Evolutionary conservation across 2,329 filamentous ascomycete genomes (phyloP).

Genomic region (Drechslerella dactyloides): DNA sequence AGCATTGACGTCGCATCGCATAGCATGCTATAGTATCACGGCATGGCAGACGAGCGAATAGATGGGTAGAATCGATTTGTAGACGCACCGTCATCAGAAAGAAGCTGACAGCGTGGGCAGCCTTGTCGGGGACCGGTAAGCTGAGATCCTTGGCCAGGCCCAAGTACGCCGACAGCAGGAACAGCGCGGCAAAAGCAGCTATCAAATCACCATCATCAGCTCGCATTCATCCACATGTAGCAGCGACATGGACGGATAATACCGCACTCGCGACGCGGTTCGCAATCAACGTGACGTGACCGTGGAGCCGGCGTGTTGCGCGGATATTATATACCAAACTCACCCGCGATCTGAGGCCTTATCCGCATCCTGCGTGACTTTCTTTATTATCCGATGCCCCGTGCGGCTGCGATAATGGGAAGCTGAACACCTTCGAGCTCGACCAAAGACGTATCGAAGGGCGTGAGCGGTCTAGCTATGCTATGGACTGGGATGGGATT

Average conservation of each 20-base stretch:
- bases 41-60: too few relatives aligned
- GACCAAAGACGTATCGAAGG: too few relatives aligned
- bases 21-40: background rate
- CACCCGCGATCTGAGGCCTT: constrained; percentile 47
- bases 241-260: too few relatives aligned
- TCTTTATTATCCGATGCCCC: constrained; percentile 9
- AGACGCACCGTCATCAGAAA: constrained; percentile 76
- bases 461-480: too few relatives aligned
- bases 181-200: constrained; percentile 60
- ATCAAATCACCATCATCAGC: background rate
- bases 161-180: constrained; percentile 77
- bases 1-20: background rate
- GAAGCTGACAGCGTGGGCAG: constrained; percentile 85
- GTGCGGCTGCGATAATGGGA: constrained; percentile 3
- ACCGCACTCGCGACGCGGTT: too few relatives aligned
- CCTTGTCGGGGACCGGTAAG: constrained; percentile 80
- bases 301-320: background rate
- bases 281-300: background rate
- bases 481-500: too few relatives aligned
- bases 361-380: constrained; percentile 31
- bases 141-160: constrained; percentile 70
- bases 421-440: constrained; percentile 2
- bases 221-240: too few relatives aligned
- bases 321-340: constrained; percentile 10
- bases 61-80: too few relatives aligned